Evolutionary conservation across 228 moss, liverwort and hornwort genomes (phyloP), one percentile per base, ranked within the genome.

Genomic region (Sphagnum fallax): DNA sequence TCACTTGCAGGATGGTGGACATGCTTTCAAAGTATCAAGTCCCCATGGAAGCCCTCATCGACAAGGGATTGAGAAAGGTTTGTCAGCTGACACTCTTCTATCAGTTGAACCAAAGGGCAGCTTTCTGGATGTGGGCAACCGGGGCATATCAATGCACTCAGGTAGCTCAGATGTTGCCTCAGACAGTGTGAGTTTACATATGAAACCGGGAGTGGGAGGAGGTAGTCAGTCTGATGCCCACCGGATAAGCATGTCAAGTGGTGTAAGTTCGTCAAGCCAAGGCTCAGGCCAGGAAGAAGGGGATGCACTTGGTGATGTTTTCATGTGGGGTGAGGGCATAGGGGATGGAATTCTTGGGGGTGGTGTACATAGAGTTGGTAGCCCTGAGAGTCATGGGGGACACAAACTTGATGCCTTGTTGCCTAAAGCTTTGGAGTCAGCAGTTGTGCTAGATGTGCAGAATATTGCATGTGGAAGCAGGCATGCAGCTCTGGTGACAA

Each of bases 211-310:
- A 47, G 86, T 86, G 11, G 59, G 59, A 11, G 15, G 59, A 11
- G 82, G 84, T 15, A 87, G 81, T 51, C 91, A 85, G 69, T 73
- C 75, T 5, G 98, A 98, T 66, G 82, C 85, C 6, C 89, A 89
- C 69, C 89, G 98, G 72, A 87, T 98, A 65, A 98, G 98, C 81
- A 83, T 98, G 93, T 98, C 98, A 13, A 98, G 98, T 77, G 93
- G 91, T 60, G 92, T 98, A 6, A 98, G 98, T 81, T 98, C 98
- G 13, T 98, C 98, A 5, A 98, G 98, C 75, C 98, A 98, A 75
- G 90, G 98, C 50, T 98, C 98, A 2, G 79, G 79, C 48, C 98
- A 91, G 18, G 98, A 98, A 66, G 98, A 98, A 52, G 84, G 79
- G 50, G 97, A 93, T 73, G 87, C 92, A 9, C 72, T 98, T 73